A percentile compares a stretch with the other conserved stretches of the same genome.
Conservation (phyloP, 495 filamentous ascomycete species). For the Cercophora samala region DNA sequence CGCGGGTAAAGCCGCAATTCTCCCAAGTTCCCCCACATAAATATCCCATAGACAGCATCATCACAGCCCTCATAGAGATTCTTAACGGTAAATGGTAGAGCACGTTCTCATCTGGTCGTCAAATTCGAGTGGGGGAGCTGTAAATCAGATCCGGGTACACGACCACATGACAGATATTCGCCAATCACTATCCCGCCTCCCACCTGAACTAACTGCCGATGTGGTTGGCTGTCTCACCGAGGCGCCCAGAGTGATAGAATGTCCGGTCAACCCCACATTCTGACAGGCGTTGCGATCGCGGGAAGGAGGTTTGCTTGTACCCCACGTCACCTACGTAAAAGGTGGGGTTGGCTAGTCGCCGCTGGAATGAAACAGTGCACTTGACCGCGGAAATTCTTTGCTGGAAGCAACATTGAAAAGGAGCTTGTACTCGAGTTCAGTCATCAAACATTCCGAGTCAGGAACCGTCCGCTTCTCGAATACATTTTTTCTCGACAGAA, state of each 20-base stretch:
- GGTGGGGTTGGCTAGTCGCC: constrained; percentile 11
- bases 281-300: constrained; percentile 6
- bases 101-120: constrained; percentile 2
- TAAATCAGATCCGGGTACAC: not conserved
- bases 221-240: not conserved
- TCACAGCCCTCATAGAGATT: not conserved
- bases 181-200: not conserved
- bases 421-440: not conserved
- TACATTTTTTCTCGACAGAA: not conserved
- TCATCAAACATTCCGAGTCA: not conserved
- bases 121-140: not conserved
- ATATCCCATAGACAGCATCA: not conserved
- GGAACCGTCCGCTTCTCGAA: not conserved
- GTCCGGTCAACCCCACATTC: constrained; percentile 2
- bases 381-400: not conserved
- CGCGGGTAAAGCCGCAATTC: not conserved
- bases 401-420: not conserved
- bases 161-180: constrained; percentile 1
- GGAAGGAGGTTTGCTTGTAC: not conserved
- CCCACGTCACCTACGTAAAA: constrained; percentile 20
- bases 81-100: constrained; percentile 4
- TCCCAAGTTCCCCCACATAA: not conserved
- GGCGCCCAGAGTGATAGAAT: constrained; percentile 6
- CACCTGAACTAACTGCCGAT: not conserved
- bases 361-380: constrained; percentile 1